phyloP scores from a whole-genome alignment of 768 basidiomycete species.

The Megacollybia marginata region DNA sequence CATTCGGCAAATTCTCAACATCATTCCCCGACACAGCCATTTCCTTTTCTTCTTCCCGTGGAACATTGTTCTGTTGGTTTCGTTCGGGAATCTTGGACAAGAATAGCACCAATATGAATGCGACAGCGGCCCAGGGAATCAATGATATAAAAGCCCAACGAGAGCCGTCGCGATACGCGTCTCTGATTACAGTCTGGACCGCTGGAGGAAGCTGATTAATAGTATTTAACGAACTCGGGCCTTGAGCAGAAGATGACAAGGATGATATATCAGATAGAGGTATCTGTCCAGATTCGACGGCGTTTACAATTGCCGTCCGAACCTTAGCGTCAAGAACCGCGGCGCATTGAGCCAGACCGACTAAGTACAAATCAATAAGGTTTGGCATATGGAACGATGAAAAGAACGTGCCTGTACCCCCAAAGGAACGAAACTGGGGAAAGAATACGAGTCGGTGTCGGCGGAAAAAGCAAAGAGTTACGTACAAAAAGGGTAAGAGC shows the following conservation, averaged over 20 bases:
- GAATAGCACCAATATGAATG: constrained; percentile 27
- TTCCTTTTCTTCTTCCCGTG: too few species aligned
- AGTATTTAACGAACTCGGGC: constrained; percentile 24
- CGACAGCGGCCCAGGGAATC: constrained; percentile 38
- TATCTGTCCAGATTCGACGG: constrained; percentile 19
- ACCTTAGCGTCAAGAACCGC: constrained; percentile 40
- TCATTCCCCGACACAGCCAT: too few species aligned
- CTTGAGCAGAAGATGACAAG: constrained; percentile 15
- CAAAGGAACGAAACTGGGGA: constrained; percentile 35
- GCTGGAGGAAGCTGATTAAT: constrained; percentile 28
- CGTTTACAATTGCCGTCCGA: constrained; percentile 20
- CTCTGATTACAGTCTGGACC: constrained; percentile 26
- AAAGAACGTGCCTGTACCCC: constrained; percentile 27
- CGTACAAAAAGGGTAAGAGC: constrained; percentile 39
- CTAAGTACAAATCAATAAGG: not conserved
- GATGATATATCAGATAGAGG: constrained; percentile 17
- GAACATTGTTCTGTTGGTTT: too few species aligned
- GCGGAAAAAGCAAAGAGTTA: constrained; percentile 1
- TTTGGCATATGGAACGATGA: too few species aligned
- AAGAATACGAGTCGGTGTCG: not conserved
- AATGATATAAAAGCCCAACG: constrained; percentile 39
- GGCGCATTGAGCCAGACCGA: constrained; percentile 46
- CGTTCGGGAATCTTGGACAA: constrained; percentile 23
- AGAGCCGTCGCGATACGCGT: constrained; percentile 33
- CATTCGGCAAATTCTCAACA: too few species aligned